Evolutionary conservation across 1,284 basidiomycete species (phyloP).

Genomic region (Leucoagaricus sp.): DNA sequence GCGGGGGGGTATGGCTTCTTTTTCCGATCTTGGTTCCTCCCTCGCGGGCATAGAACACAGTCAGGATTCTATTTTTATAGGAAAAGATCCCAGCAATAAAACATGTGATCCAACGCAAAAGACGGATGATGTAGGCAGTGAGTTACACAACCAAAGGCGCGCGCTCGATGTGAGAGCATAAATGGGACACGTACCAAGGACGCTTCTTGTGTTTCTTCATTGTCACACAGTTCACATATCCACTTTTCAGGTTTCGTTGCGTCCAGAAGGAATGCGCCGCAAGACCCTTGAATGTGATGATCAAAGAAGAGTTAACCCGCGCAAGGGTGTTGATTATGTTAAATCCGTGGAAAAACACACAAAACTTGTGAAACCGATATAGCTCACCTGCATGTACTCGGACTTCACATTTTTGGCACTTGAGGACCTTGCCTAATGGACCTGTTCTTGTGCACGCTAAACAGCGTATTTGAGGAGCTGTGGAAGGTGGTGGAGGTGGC

Average conservation of each 20-base stretch:
- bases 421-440: conserved; percentile 72
- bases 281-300: conserved; percentile 45
- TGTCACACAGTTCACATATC: conserved; percentile 85
- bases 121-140: no score
- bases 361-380: background rate
- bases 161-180: no score
- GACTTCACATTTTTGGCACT: conserved; percentile 79
- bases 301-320: conserved; percentile 1
- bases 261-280: conserved; percentile 64
- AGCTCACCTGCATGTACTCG: conserved; percentile 70
- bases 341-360: background rate
- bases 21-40: conserved; percentile 49
- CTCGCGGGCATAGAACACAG: conserved; percentile 75
- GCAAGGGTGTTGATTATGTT: conserved; percentile 6
- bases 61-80: conserved; percentile 57
- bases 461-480: conserved; percentile 68
- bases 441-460: conserved; percentile 76
- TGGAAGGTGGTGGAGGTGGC: conserved; percentile 50
- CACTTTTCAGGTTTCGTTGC: conserved; percentile 67
- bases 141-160: no score
- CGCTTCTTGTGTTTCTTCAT: conserved; percentile 76
- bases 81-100: background rate
- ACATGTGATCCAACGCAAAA: no score
- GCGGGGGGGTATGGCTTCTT: conserved; percentile 42
- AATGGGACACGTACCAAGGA: conserved; percentile 57